Evolutionary conservation across 2,329 filamentous ascomycete genomes (phyloP), one percentile per base, ranked within the genome.

Genomic region (Beauveria sp.): DNA sequence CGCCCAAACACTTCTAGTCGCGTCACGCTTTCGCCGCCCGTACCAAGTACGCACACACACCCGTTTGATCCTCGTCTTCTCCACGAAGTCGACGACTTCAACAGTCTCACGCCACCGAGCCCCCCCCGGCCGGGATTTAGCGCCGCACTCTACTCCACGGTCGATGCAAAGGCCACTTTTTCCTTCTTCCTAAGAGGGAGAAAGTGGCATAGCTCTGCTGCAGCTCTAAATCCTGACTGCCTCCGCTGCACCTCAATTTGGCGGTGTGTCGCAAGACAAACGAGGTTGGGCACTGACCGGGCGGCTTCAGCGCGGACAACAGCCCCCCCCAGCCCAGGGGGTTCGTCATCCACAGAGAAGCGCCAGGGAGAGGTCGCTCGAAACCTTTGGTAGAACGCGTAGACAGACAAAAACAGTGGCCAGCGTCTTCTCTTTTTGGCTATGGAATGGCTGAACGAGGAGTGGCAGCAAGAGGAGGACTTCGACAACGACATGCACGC

Each of bases 371-470:
- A 51, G 51, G 47, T 50, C 48, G 56, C 30, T 44, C 47, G 40
- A 53, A 59, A 59, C 14, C 46, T 26, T 37, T 44, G n/a, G 46
- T 43, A 52, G 56, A 48, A 44, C 24, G 37, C 48, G 56, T 59
- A 48, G 34, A 50, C 24, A 20, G n/a, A 56, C 20, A 40, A 52
- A 56, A 52, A 61, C n/a, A 20, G 46, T 34, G 28, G 43, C 28
- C 41, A 40, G 28, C 24, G 43, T 16, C 40, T 48, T 61, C 34
- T 46, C 10, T 26, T 46, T 46, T 51, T 52, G 52, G 59, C 40
- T 56, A 61, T 61, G 59, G 59, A 61, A 55, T 61, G 59, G 59
- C 53, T 30, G 46, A 56, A 44, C 20, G 53, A 61, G 53, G 59
- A 61, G 53, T 54, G 57, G 57, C 54, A 44, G 59, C 59, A 44